Evolutionary conservation across 495 filamentous ascomycete genomes (phyloP).

Genomic region (Penicillium herquei): DNA sequence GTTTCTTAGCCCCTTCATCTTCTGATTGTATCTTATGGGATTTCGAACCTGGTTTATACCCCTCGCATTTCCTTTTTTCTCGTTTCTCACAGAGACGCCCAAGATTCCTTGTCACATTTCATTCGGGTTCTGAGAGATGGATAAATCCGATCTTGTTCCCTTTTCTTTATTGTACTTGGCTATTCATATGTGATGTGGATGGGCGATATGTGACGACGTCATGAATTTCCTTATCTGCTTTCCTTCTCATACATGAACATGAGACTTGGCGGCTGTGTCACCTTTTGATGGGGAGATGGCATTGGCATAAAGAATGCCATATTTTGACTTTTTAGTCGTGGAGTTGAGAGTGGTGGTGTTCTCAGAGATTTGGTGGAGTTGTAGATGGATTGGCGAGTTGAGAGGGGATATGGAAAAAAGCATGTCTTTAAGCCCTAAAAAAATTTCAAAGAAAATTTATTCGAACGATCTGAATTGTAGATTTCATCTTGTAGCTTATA

Average conservation of each 20-base stretch:
- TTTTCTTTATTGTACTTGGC: slow-evolving; percentile 17
- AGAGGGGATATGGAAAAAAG: slow-evolving; percentile 20
- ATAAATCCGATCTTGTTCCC: not conserved
- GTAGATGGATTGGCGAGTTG: not conserved
- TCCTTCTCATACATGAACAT: slow-evolving; percentile 17
- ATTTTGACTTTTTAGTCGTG: slow-evolving; percentile 1
- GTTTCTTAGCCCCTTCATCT: slow-evolving; percentile 9
- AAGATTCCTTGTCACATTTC: not conserved
- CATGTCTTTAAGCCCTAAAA: slow-evolving; percentile 29
- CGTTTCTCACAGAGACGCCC: slow-evolving; percentile 32
- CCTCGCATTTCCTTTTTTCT: slow-evolving; percentile 6
- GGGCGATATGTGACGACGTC: slow-evolving; percentile 37
- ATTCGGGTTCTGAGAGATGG: slow-evolving; percentile 6
- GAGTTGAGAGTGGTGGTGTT: not conserved
- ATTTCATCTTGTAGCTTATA: too few relatives aligned
- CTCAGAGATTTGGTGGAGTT: not conserved
- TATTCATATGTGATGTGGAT: slow-evolving; percentile 25
- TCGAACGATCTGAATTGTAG: not conserved
- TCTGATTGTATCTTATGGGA: slow-evolving; percentile 32
- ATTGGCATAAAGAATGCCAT: too few relatives aligned
- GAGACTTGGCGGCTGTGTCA: not conserved
- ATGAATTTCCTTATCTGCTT: slow-evolving; percentile 39
- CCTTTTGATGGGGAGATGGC: not conserved
- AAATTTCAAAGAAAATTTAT: slow-evolving; percentile 29
- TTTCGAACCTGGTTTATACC: slow-evolving; percentile 39